Conservation (phyloP, 805 yeast species). For the Metschnikowia peoriensis region DNA sequence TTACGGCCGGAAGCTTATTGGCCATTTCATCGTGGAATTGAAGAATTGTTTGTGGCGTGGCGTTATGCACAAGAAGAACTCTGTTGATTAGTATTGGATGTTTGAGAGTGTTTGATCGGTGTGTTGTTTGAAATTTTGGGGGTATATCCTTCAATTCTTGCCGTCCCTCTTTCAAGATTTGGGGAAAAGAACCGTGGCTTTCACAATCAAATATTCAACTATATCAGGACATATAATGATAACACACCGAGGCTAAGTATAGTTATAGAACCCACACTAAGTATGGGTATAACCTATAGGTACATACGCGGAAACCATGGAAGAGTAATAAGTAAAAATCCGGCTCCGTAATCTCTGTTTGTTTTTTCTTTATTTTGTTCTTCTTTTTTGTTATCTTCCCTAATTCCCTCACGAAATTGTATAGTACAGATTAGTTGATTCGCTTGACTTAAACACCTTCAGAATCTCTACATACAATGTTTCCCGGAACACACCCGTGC, state of each 20-base stretch:
- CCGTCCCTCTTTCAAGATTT: too few relatives aligned
- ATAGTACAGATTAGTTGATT: too few relatives aligned
- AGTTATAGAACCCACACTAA: too few relatives aligned
- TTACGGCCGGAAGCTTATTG: slow-evolving; percentile 59
- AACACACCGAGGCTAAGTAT: too few relatives aligned
- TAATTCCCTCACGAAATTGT: too few relatives aligned
- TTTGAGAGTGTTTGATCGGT: neutral
- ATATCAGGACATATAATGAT: too few relatives aligned
- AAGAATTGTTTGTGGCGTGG: slow-evolving; percentile 59
- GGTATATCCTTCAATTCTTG: neutral
- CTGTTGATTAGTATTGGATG: slow-evolving; percentile 18
- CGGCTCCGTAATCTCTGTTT: too few relatives aligned
- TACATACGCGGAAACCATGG: slow-evolving; percentile 41
- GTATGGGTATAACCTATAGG: neutral
- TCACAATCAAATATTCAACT: too few relatives aligned
- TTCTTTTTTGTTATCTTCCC: too few relatives aligned
- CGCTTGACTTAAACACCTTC: too few relatives aligned
- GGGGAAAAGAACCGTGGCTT: too few relatives aligned
- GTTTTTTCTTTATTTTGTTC: neutral
- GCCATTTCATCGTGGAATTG: slow-evolving; percentile 69
- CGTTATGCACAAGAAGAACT: slow-evolving; percentile 36
- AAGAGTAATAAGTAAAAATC: neutral
- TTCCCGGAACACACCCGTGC: slow-evolving; percentile 11
- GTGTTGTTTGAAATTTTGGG: neutral
- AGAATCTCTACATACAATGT: too few relatives aligned